Conservation (phyloP, 768 basidiomycete species). For the Suillus subalutaceus region DNA sequence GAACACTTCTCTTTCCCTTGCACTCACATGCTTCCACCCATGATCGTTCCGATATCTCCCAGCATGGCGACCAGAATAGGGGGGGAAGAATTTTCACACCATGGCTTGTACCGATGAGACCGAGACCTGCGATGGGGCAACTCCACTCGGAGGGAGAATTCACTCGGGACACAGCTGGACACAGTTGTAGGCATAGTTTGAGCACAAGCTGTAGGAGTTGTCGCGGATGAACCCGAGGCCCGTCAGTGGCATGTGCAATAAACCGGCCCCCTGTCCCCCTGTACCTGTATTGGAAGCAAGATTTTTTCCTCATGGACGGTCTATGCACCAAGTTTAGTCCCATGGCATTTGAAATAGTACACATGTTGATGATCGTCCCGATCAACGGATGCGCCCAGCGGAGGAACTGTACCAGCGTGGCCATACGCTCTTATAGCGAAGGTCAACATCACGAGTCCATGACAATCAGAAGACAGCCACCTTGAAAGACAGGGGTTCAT, state of each 20-base stretch:
- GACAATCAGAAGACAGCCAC: slow-evolving; percentile 1
- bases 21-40: slow-evolving; percentile 9
- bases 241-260: slow-evolving; percentile 8
- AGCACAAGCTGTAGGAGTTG: neutral
- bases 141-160: slow-evolving; percentile 8
- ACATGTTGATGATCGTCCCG: slow-evolving; percentile 17
- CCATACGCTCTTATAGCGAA: neutral
- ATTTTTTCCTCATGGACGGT: slow-evolving; percentile 1
- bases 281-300: slow-evolving; percentile 9
- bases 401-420: slow-evolving; percentile 10
- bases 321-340: slow-evolving; percentile 1
- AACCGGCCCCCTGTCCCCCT: slow-evolving; percentile 17
- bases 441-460: slow-evolving; percentile 2
- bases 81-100: slow-evolving; percentile 7
- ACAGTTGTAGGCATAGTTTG: neutral
- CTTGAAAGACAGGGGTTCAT: slow-evolving; percentile 4
- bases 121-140: slow-evolving; percentile 5
- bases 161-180: neutral
- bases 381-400: slow-evolving; percentile 10
- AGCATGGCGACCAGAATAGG: slow-evolving; percentile 8
- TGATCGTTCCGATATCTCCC: slow-evolving; percentile 8
- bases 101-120: slow-evolving; percentile 7
- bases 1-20: neutral
- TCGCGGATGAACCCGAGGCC: neutral
- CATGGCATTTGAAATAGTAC: slow-evolving; percentile 12